A percentile compares a stretch with the other conserved stretches of the same genome.
These are phyloP conservation scores for Paulownia fortunei DNA, from an alignment of 257 asterid genomes.

Conservation along the genomic window DNA sequence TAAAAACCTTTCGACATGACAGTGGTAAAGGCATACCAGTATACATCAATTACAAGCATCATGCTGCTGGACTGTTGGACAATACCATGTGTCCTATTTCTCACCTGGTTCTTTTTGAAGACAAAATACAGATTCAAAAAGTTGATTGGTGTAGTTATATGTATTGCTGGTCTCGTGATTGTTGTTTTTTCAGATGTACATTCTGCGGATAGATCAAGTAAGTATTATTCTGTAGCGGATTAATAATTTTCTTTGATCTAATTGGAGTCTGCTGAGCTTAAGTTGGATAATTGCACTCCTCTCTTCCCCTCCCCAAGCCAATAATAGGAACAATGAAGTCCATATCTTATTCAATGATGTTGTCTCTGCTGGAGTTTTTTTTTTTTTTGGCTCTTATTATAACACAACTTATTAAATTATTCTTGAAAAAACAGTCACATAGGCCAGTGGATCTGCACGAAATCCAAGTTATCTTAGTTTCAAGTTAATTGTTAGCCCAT, in stretches of 20 bases:
- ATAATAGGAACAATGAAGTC: neutral
- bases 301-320: neutral
- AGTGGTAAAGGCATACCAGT: constrained; percentile 98
- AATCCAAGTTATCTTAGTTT: neutral
- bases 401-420: neutral
- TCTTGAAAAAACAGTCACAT: neutral
- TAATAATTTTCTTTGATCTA: neutral
- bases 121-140: constrained; percentile 71
- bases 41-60: constrained; percentile 89
- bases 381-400: neutral
- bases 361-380: neutral
- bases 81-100: constrained; percentile 85
- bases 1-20: constrained; percentile 32
- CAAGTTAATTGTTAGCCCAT: neutral
- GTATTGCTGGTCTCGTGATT: constrained; percentile 77
- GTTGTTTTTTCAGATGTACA: constrained; percentile 92
- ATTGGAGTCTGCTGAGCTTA: neutral
- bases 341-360: neutral
- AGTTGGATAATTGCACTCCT: neutral
- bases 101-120: constrained; percentile 89
- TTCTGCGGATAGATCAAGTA: constrained; percentile 79
- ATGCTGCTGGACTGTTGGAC: constrained; percentile 99
- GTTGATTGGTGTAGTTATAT: constrained; percentile 66
- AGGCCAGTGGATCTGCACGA: constrained; percentile 1
- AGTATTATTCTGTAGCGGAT: constrained; percentile 25